Evolutionary conservation across 2,329 filamentous ascomycete species (phyloP).

Genomic region (Capronia americana): DNA sequence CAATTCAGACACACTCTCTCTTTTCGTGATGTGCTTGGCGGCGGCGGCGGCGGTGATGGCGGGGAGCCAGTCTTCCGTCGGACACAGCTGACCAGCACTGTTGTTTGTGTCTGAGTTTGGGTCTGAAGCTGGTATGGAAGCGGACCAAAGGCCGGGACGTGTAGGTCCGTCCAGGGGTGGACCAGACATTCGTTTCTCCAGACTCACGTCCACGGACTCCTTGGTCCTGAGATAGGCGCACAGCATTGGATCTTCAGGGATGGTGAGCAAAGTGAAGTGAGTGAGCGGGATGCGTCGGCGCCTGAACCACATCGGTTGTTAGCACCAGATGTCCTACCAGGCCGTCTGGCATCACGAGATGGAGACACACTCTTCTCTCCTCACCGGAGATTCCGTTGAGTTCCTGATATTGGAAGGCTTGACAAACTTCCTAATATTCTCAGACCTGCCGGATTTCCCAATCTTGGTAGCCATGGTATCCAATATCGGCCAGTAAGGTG

Average conservation of each 20-base stretch:
- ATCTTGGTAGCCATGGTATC: neutral
- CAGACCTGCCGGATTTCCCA: neutral
- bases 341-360: neutral
- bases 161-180: neutral
- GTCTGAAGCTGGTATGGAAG: neutral
- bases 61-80: neutral
- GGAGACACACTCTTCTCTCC: slow-evolving; percentile 9
- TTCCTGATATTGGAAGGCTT: neutral
- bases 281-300: slow-evolving; percentile 27
- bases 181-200: slow-evolving; percentile 13
- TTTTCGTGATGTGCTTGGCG: neutral
- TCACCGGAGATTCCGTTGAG: neutral
- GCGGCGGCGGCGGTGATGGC: neutral
- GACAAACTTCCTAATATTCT: neutral
- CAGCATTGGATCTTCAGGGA: slow-evolving; percentile 29
- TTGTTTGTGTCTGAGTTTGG: neutral
- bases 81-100: neutral
- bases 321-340: neutral
- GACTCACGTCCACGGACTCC: slow-evolving; percentile 25
- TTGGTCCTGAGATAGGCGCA: slow-evolving; percentile 22
- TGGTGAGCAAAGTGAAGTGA: slow-evolving; percentile 27
- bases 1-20: neutral
- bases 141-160: neutral
- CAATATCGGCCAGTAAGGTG: neutral
- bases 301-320: neutral